Percentiles rank a stretch among this genome's conserved stretches.
phyloP scores from a whole-genome alignment of 2,329 filamentous ascomycete genomes.

The Fusarium denticulatum region DNA sequence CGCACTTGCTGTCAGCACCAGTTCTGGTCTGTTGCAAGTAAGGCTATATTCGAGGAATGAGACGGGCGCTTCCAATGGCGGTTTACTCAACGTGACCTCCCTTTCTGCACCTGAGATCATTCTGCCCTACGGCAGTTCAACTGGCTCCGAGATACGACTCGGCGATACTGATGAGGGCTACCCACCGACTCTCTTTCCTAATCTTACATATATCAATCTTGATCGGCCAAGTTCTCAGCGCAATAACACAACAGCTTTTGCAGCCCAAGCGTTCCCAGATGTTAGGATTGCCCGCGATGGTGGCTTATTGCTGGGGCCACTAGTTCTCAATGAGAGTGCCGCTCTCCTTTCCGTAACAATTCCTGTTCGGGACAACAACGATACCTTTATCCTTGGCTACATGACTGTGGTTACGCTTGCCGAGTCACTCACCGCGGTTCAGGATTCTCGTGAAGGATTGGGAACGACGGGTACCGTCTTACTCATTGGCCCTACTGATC shows the following conservation, averaged over 20 bases:
- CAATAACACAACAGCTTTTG: conserved; percentile 53
- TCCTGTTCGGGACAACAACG: conserved; percentile 74
- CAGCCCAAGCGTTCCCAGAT: conserved; percentile 61
- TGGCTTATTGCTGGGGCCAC: conserved; percentile 80
- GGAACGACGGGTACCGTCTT: conserved; percentile 76
- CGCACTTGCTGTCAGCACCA: conserved; percentile 71
- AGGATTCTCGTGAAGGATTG: conserved; percentile 74
- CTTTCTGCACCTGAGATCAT: conserved; percentile 58
- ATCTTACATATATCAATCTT: conserved; percentile 72
- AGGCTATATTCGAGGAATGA: conserved; percentile 76
- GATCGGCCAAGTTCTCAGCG: conserved; percentile 53
- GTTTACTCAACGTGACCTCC: conserved; percentile 73
- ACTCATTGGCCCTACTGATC: conserved; percentile 72
- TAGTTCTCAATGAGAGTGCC: conserved; percentile 76
- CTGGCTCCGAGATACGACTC: conserved; percentile 69
- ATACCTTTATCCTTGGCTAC: conserved; percentile 78
- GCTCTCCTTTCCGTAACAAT: conserved; percentile 84
- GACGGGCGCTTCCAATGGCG: conserved; percentile 60
- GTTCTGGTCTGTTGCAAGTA: conserved; percentile 72
- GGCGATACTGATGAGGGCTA: conserved; percentile 74
- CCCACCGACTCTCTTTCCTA: conserved; percentile 78
- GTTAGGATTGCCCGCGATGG: conserved; percentile 60
- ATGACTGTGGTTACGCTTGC: conserved; percentile 83
- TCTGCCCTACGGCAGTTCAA: conserved; percentile 68
- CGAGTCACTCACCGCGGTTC: conserved; percentile 68